Base-by-base conservation (phyloP, 192 early-diverging fungal species). In the Podila verticillata region DNA sequence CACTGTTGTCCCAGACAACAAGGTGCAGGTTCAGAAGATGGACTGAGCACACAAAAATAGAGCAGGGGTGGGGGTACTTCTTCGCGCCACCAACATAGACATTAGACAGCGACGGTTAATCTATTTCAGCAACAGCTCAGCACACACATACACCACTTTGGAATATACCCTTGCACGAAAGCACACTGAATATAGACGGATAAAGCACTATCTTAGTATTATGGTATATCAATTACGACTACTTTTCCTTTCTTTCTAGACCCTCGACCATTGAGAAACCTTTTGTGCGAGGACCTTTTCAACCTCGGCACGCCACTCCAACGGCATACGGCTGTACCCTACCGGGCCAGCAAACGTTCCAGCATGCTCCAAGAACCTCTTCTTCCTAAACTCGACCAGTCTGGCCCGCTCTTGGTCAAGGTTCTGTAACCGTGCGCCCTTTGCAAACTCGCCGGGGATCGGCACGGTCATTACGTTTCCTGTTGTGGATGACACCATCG, bases 221-320 rank as follows among this genome's bases (percentile, higher is more conserved):
- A 54, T n/a, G 51, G 51, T 54, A 54, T 54, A 54, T 54, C 39
- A 4, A 15, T 8, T 3, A 54, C 24, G 22, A 9, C 51, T 54
- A 7, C 44, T 24, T 24, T 1, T 22, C 17, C 22, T 44, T 44
- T 44, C 39, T 44, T 15, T 4, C 51, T 54, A 54, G 51, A 24
- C 20, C 0, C 51, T n/a, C 22, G 51, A 54, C 51, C 51, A 54
- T 26, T 54, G n/a, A 24, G 24, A 8, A 4, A 54, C 51, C 24
- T 54, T 54, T 24, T 54, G 51, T 54, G 51, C 51, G 8, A 54
- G 24, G 51, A 54, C 51, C 51, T 54, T 54, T n/a, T 54, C 51
- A n/a, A 54, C 51, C 51, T 54, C 51, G 9, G 51, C 24, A 22
- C 51, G 20, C 51, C 51, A 54, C 17, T 54, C 51, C 22, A 54